Evolutionary conservation across 176 grass and related monocot genomes (phyloP), one percentile per base, ranked within the genome.

Genomic region (Microstegium vimineum): DNA sequence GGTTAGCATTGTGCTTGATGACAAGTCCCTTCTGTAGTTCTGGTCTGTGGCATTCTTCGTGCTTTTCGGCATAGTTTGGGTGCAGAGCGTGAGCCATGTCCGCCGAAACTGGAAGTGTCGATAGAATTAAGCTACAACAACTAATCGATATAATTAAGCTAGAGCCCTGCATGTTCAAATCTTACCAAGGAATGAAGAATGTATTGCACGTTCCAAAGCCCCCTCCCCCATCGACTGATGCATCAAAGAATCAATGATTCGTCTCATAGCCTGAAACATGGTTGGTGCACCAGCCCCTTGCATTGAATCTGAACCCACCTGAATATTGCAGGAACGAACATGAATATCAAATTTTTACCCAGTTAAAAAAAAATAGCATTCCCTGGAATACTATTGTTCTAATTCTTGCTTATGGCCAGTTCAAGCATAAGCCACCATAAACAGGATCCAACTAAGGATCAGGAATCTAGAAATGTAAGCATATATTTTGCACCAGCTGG

Each of bases 61-160:
- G 89, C 75, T 97, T 97, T 22, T 97, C 95, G 14, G 90, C 41
- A 83, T 94, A 91, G 84, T 97, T 97, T 38, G 92, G 95, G 66
- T 97, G 95, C 69, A 97, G 71, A 27, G 92, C 95, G 79, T 97
- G 95, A 73, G 95, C 95, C 95, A 97, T 97, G 75, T 97, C 95
- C 7, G 92, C 92, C 0, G 92, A 98, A 77, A 94, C 95, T 98
- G 85, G 45, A 82, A 74, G 62, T 20, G 30, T 16, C 12, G 85
- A 62, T 13, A 73, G 11, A 84, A 52, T 31, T 65, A 20, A 75
- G 45, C 76, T 47, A 1, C 18, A 63, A 23, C 51, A 69, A 69
- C 64, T 76, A 52, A 65, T 37, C 17, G 42, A 33, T 40, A 26
- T 6, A 49, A 11, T 25, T 5, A 42, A 23, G 18, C 17, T 2